Evolutionary conservation across 495 filamentous ascomycete genomes (phyloP).

Genomic region (Lepidopterella palustris): DNA sequence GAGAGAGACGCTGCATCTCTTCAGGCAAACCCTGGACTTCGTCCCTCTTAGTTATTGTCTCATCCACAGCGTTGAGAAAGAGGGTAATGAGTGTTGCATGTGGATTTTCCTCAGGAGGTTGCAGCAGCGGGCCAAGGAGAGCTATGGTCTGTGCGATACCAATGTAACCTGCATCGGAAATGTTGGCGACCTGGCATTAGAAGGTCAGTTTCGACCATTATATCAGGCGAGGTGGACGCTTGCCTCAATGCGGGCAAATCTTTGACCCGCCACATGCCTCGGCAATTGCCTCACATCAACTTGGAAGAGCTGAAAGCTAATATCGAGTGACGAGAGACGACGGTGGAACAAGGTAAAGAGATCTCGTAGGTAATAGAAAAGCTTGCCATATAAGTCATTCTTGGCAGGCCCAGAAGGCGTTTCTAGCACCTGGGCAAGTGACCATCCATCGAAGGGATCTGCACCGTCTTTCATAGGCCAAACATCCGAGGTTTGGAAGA

Average conservation of each 20-base stretch:
- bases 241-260: constrained; percentile 32
- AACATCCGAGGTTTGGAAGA: constrained; percentile 9
- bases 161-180: constrained; percentile 25
- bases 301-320: constrained; percentile 22
- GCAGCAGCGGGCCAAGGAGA: constrained; percentile 24
- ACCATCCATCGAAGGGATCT: constrained; percentile 32
- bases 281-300: constrained; percentile 18
- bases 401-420: constrained; percentile 8
- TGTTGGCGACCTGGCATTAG: constrained; percentile 29
- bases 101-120: constrained; percentile 18
- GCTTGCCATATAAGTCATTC: constrained; percentile 31
- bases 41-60: background rate
- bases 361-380: constrained; percentile 25
- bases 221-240: background rate
- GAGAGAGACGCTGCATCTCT: background rate
- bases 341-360: constrained; percentile 22
- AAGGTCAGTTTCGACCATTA: background rate
- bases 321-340: background rate
- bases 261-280: background rate
- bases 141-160: constrained; percentile 10
- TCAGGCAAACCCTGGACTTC: background rate
- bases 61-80: constrained; percentile 29
- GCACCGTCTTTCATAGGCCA: constrained; percentile 32
- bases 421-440: constrained; percentile 13
- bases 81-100: constrained; percentile 33